Percentiles rank a stretch among this genome's conserved stretches.
phyloP scores from a whole-genome alignment of 164 flowering plant species.

The Cinnamomum chago region DNA sequence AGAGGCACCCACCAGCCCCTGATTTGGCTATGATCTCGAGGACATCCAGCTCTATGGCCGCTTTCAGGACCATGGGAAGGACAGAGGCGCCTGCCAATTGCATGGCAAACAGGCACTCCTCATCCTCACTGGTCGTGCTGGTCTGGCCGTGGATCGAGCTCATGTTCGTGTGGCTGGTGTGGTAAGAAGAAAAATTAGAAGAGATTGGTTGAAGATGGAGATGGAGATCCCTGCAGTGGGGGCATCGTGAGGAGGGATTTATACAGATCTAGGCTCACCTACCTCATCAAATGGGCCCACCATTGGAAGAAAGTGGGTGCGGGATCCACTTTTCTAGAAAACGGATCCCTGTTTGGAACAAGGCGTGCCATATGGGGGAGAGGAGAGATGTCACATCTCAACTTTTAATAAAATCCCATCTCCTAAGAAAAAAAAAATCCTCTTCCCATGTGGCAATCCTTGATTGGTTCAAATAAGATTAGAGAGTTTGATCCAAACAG shows the following conservation, averaged over 20 bases:
- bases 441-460: no score
- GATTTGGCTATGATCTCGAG: constrained; percentile 63
- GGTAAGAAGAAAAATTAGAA: not conserved
- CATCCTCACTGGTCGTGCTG: constrained; percentile 29
- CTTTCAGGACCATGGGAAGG: constrained; percentile 69
- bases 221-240: not conserved
- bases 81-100: constrained; percentile 55
- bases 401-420: no score
- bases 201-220: not conserved
- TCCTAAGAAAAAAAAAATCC: no score
- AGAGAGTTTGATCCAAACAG: fast-evolving
- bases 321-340: no score
- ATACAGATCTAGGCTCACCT: not conserved
- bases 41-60: constrained; percentile 65
- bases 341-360: no score
- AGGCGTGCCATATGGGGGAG: no score
- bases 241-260: not conserved
- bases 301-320: not conserved
- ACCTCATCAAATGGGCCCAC: not conserved
- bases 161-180: not conserved
- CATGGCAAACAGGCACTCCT: constrained; percentile 49
- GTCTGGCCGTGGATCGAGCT: not conserved
- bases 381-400: no score
- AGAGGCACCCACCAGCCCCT: constrained; percentile 43
- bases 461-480: no score